Evolutionary conservation across 345 rosid species (phyloP), one percentile per base, ranked within the genome.

Genomic region (Eucalyptus guilfoylei): DNA sequence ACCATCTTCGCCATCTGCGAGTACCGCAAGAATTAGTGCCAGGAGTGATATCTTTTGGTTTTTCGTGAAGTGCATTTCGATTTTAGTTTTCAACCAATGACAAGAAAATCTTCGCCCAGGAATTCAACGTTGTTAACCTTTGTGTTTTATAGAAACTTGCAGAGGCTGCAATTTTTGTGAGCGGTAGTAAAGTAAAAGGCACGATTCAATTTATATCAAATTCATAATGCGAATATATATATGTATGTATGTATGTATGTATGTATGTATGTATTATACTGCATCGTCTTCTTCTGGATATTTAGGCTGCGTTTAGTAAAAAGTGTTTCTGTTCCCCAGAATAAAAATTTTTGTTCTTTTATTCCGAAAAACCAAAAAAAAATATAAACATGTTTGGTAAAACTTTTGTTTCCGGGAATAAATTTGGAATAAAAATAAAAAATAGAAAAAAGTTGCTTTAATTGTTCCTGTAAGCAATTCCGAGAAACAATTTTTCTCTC

Each of bases 251-350:
- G 8, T 8, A 21, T 52, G 7, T 48, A 13, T 14, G 2, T 14
- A 5, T 49, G 2, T 14, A 14, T 49, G 1, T 49, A 49, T 49
- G 7, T 14, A 49, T 49, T 14, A 49, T 49, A 49, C 6, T 0
- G 7, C 50, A 49, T 14, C 7, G 7, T 49, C 52, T 49, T 49
- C 3, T 49, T 49, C 17, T 15, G 3, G 52, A 49, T 49, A 6
- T 49, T 49, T 49, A 49, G 52, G 50, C 50, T 49, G 1, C 17
- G 7, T 49, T 49, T 49, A 17, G 50, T 49, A 49, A 49, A 2
- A 49, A 49, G 17, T 49, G 1, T 14, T 49, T 2, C 6, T 49
- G 6, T 49, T 49, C 2, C 3, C 2, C 1, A 3, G 16, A 49
- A 49, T 17, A 49, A 49, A 49, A 49, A 14, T 49, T 14, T 49